These are phyloP conservation scores for Ophiostoma novo-ulmi DNA, from an alignment of 2,329 filamentous ascomycete species.

Conservation along the genomic window DNA sequence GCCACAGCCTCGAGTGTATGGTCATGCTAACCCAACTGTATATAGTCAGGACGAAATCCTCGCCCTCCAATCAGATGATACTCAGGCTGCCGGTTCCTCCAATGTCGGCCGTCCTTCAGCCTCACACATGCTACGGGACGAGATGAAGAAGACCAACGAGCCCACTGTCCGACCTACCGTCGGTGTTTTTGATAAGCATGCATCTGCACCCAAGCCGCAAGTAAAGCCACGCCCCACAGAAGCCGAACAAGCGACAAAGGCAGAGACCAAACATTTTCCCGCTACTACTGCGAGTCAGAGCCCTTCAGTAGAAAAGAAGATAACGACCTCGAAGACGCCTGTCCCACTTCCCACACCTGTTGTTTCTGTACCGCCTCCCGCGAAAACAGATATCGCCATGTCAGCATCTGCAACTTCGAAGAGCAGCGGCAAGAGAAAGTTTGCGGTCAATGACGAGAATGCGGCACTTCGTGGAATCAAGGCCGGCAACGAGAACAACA, in stretches of 20 bases:
- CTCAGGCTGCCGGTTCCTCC: not conserved
- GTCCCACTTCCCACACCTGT: not conserved
- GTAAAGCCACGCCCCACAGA: not conserved
- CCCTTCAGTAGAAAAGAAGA: slow-evolving; percentile 11
- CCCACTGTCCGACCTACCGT: slow-evolving; percentile 35
- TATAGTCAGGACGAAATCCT: slow-evolving; percentile 57
- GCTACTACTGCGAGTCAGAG: not conserved
- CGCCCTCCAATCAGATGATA: slow-evolving; percentile 41
- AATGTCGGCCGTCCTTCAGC: slow-evolving; percentile 36
- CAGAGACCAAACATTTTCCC: not conserved
- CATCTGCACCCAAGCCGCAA: not conserved
- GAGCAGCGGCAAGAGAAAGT: slow-evolving; percentile 52
- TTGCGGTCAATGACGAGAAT: slow-evolving; percentile 51
- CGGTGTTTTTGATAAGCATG: not conserved
- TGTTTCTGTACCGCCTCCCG: not conserved
- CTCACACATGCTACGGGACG: slow-evolving; percentile 42
- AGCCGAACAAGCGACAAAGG: not conserved
- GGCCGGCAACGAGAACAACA: slow-evolving; percentile 30
- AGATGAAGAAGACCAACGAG: slow-evolving; percentile 15
- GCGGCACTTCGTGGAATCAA: slow-evolving; percentile 36
- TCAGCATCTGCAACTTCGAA: slow-evolving; percentile 30
- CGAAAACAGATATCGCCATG: slow-evolving; percentile 33
- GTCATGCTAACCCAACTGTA: slow-evolving; percentile 37
- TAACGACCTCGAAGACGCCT: not conserved
- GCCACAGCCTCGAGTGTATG: not conserved